A percentile compares a stretch with the other conserved stretches of the same genome.
phyloP scores from a whole-genome alignment of 192 early-diverging fungal species.

The Pilaira anomala region DNA sequence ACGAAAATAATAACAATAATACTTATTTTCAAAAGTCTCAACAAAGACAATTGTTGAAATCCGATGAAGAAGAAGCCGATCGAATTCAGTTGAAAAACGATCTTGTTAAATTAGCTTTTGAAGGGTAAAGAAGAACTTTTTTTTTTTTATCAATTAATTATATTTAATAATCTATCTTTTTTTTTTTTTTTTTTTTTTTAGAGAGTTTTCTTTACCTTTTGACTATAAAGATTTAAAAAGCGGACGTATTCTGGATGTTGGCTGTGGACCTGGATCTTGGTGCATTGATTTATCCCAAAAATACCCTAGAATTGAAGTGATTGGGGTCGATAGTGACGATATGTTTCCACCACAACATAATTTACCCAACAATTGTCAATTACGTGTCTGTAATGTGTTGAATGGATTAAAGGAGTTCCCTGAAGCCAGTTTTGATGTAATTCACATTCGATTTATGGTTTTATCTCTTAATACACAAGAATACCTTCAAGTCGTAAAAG shows the following conservation, averaged over 20 bases:
- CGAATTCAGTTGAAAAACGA: slow-evolving; percentile 36
- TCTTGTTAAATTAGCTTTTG: slow-evolving; percentile 35
- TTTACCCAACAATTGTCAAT: slow-evolving; percentile 30
- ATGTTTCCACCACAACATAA: slow-evolving; percentile 26
- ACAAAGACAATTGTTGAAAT: slow-evolving; percentile 2
- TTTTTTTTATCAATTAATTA: too few species aligned
- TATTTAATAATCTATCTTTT: too few species aligned
- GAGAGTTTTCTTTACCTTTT: slow-evolving; percentile 27
- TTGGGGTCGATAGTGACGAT: slow-evolving; percentile 30
- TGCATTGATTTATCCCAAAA: slow-evolving; percentile 32
- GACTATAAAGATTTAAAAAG: slow-evolving; percentile 12
- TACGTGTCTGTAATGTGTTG: slow-evolving; percentile 25
- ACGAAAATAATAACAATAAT: neutral
- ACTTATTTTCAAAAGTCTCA: neutral
- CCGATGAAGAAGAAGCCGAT: slow-evolving; percentile 32
- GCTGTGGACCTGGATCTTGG: slow-evolving; percentile 37
- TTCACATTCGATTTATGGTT: slow-evolving; percentile 33
- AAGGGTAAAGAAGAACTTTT: slow-evolving; percentile 17
- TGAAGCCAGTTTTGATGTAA: slow-evolving; percentile 33
- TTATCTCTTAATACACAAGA: slow-evolving; percentile 30
- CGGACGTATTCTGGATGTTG: slow-evolving; percentile 28
- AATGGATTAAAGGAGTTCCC: slow-evolving; percentile 23
- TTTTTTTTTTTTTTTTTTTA: neutral
- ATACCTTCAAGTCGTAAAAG: slow-evolving; percentile 25
- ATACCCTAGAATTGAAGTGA: slow-evolving; percentile 26